phyloP scores from a whole-genome alignment of 228 moss, liverwort and hornwort genomes.

The Sphagnum fallax region DNA sequence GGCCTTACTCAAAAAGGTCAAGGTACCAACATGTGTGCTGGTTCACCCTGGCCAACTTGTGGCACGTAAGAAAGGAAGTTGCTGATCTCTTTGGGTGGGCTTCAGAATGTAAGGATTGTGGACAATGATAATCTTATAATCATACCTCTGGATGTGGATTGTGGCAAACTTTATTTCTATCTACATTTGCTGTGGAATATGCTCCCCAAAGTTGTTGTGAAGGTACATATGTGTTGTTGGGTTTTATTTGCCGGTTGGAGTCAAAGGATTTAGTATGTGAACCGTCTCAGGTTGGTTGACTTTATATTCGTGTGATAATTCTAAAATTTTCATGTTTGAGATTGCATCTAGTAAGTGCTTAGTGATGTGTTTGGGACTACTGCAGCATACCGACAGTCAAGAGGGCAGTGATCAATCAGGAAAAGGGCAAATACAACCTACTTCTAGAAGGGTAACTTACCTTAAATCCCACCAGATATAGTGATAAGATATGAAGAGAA shows the following conservation, averaged over 20 bases:
- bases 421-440: slow-evolving; percentile 80
- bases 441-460: slow-evolving; percentile 82
- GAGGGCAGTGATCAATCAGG: slow-evolving; percentile 89
- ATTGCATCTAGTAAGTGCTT: too few relatives aligned
- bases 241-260: too few relatives aligned
- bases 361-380: not conserved
- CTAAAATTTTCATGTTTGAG: too few relatives aligned
- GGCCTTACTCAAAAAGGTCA: too few relatives aligned
- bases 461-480: not conserved
- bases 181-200: slow-evolving; percentile 75
- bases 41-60: too few relatives aligned
- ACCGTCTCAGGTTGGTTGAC: too few relatives aligned
- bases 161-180: slow-evolving; percentile 81
- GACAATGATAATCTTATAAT: slow-evolving; percentile 78
- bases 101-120: slow-evolving; percentile 79
- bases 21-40: too few relatives aligned
- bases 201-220: slow-evolving; percentile 88
- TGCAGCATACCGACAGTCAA: slow-evolving; percentile 95
- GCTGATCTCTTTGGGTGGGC: slow-evolving; percentile 6
- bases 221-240: slow-evolving; percentile 32
- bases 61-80: too few relatives aligned
- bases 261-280: too few relatives aligned
- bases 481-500: too few relatives aligned
- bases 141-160: slow-evolving; percentile 77
- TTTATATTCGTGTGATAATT: too few relatives aligned